Conservation (phyloP, 352 stramenopile species). For the Achlya hypogyna region DNA sequence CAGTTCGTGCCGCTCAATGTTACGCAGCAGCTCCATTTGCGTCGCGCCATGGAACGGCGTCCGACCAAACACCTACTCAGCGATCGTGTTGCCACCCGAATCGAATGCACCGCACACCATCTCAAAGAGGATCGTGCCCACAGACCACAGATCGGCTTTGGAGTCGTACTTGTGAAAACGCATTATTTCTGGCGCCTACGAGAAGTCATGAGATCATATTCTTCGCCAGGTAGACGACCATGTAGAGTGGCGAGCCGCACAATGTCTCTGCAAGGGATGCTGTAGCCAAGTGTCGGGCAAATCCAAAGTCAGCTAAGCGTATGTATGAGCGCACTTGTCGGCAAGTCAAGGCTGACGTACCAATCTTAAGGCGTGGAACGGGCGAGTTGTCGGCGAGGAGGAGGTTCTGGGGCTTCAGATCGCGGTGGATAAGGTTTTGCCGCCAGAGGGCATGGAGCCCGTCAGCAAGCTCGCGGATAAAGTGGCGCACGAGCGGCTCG, state of each 20-base stretch:
- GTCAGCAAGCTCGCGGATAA: conserved; percentile 51
- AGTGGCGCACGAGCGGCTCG: conserved; percentile 47
- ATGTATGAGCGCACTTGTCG: conserved; percentile 18
- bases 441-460: conserved; percentile 68
- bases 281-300: conserved; percentile 89
- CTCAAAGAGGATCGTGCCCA: conserved; percentile 94
- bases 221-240: conserved; percentile 90
- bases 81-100: neutral
- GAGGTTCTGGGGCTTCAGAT: conserved; percentile 95
- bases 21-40: conserved; percentile 90
- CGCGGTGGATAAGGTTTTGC: conserved; percentile 79
- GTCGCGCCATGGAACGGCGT: conserved; percentile 92
- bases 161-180: conserved; percentile 92
- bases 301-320: conserved; percentile 91
- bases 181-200: conserved; percentile 90
- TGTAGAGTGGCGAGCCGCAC: conserved; percentile 94
- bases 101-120: conserved; percentile 41
- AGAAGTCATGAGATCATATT: neutral
- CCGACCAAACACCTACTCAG: conserved; percentile 52
- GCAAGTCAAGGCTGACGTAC: conserved; percentile 19
- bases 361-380: conserved; percentile 54
- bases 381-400: conserved; percentile 71
- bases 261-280: conserved; percentile 92
- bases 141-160: conserved; percentile 95
- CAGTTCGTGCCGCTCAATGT: conserved; percentile 88